These are phyloP conservation scores for Nymphaea colorata DNA, from an alignment of 164 flowering plant species.

Conservation along the genomic window DNA sequence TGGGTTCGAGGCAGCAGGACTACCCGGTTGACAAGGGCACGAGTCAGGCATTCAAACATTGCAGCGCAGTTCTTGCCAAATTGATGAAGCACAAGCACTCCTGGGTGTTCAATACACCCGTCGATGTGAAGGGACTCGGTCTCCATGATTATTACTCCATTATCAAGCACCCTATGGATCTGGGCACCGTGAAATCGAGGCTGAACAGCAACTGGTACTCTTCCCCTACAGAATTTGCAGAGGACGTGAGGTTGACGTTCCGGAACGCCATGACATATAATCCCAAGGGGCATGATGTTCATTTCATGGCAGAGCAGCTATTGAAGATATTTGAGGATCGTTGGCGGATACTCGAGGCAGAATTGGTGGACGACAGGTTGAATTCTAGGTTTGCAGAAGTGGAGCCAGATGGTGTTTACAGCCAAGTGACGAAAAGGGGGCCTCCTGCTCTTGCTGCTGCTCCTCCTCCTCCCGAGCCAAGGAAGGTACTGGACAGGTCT, in stretches of 20 bases:
- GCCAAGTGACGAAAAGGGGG: slow-evolving; percentile 25
- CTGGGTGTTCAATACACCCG: slow-evolving; percentile 77
- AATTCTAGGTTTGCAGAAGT: slow-evolving; percentile 14
- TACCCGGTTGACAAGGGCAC: slow-evolving; percentile 18
- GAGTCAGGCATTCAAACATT: slow-evolving; percentile 26
- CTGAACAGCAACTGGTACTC: slow-evolving; percentile 50
- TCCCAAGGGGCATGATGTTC: slow-evolving; percentile 75
- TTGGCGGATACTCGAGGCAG: slow-evolving; percentile 37
- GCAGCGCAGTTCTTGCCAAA: slow-evolving; percentile 34
- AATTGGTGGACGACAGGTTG: slow-evolving; percentile 7
- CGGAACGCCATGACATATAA: slow-evolving; percentile 80
- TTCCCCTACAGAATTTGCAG: slow-evolving; percentile 65
- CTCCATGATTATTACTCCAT: slow-evolving; percentile 55
- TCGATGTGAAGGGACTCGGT: slow-evolving; percentile 53
- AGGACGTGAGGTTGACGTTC: slow-evolving; percentile 78
- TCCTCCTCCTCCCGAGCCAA: slow-evolving; percentile 18
- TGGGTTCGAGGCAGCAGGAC: slow-evolving; percentile 5
- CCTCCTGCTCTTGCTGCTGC: not conserved
- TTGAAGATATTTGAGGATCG: slow-evolving; percentile 48
- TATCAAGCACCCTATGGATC: slow-evolving; percentile 79
- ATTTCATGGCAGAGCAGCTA: slow-evolving; percentile 56
- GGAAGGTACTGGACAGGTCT: slow-evolving; percentile 25
- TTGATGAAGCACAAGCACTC: slow-evolving; percentile 71
- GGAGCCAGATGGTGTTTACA: slow-evolving; percentile 12
- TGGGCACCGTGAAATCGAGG: slow-evolving; percentile 62